Evolutionary conservation across 2,329 filamentous ascomycete species (phyloP), one percentile per base, ranked within the genome.

Genomic region (Basipetospora chlamydospora): DNA sequence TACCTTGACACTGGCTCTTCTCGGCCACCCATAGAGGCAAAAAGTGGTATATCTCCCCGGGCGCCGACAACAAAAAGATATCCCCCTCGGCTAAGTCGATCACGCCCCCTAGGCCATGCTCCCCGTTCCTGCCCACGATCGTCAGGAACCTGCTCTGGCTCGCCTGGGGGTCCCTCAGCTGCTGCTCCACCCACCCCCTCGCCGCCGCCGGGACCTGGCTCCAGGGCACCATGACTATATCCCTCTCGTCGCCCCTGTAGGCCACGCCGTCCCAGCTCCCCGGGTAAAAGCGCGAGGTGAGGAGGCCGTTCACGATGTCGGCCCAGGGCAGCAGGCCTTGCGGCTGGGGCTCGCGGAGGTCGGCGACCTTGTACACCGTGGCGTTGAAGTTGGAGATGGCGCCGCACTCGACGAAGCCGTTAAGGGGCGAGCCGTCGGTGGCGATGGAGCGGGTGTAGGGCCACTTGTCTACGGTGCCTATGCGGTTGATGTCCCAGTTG

Each of bases 211-310:
- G 66, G 18, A 69, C 39, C 4, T 59, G 52, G 4, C 48, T 44
- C 42, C 64, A 62, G 20, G 56, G 50, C 65, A 70, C 68, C 44
- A 55, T 45, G 32, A 70, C 47, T 42, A 70, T 45, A 37, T 57
- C 58, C n/a, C 66, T 59, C 36, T 66, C 61, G 41, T 60, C 57
- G 33, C 61, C 61, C 49, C 71, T 66, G 13, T 55, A 57, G 45
- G 71, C 67, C 16, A 64, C 49, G 26, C 67, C 67, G 16, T 57
- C 55, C 67, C 67, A 72, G 29, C 58, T 58, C 17, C 67, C 67
- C 0, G 67, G 66, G 47, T 71, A 66, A 30, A 58, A 50, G 22
- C 57, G 52, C 5, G 51, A 49, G 8, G 47, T 39, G 42, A 65
- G 64, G 28, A 60, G 46, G 20, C 12, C 11, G 44, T 60, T 61